Base-by-base conservation (phyloP, 352 stramenopile genomes). In the Phytophthora cactorum region DNA sequence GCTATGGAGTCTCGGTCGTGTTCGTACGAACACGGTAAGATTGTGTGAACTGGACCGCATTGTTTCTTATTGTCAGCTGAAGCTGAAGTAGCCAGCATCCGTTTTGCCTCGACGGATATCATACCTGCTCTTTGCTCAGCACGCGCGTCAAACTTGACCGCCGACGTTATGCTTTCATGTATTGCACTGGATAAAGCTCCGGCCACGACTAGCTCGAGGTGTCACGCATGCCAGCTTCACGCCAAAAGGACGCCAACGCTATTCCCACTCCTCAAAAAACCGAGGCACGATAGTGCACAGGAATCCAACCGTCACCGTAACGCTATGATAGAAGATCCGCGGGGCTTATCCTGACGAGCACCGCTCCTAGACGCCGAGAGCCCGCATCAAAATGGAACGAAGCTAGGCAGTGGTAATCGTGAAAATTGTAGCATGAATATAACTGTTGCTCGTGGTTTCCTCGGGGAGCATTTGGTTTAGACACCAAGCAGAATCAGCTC, bases 51-150 rank as follows among this genome's bases (percentile, higher is more conserved):
- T 22, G 22, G 22, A 22, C 22, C 22, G 22, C 22, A 22, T 22
- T 22, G 22, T 22, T 22, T 22, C 22, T 22, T 22, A 22, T 34
- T 34, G 29, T 34, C 29, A 34, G 29, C 36, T 43, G 36, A 43
- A 29, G 6, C 47, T 41, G 50, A 57, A 57, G 50, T 57, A 34
- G 50, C 22, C 50, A 57, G 51, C 51, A 7, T 57, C 32, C n/a
- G n/a, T 31, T 57, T 17, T 22, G 43, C 17, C 6, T 49, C 5
- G 32, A 44, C 8, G n/a, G 29, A 22, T 44, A 22, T 32, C 9
- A 22, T 45, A 46, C 51, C 2, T 31, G 31, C 50, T 44, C 5
- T 22, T 45, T 45, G 4, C 34, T 56, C 49, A 43, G 29, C 29
- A n/a, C 29, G 29, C 49, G 49, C 28, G 29, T 43, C 11, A n/a